Evolutionary conservation across 2,329 filamentous ascomycete genomes (phyloP).

Genomic region (Byssochlamys sp.): DNA sequence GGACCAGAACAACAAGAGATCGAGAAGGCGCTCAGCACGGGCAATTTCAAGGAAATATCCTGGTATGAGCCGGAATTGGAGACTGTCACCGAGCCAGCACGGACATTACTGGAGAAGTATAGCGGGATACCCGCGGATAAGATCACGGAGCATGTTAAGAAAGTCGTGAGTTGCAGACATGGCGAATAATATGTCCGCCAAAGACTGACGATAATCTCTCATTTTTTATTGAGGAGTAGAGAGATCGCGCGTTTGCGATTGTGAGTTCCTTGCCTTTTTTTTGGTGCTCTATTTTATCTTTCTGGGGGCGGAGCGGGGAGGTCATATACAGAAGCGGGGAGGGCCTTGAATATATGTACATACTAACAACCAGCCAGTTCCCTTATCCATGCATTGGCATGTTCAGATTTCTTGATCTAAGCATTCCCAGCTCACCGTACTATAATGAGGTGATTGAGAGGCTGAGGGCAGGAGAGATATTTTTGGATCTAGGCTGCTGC

Average conservation of each 20-base stretch:
- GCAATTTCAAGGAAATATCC: not conserved
- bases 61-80: not conserved
- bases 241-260: slow-evolving; percentile 4
- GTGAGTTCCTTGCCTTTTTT: not conserved
- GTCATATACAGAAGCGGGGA: not conserved
- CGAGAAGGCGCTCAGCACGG: not conserved
- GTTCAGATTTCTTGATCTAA: slow-evolving; percentile 4
- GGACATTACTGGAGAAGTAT: not conserved
- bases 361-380: not conserved
- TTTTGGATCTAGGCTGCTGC: slow-evolving; percentile 10
- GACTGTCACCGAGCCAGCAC: not conserved
- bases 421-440: slow-evolving; percentile 1
- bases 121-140: not conserved
- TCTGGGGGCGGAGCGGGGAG: not conserved
- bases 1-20: not conserved
- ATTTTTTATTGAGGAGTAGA: slow-evolving; percentile 8
- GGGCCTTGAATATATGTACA: not conserved
- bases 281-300: not conserved
- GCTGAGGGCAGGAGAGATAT: slow-evolving; percentile 6
- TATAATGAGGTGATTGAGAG: slow-evolving; percentile 7
- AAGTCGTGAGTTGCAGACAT: not conserved
- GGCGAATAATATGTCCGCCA: too few relatives aligned
- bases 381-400: slow-evolving; percentile 5
- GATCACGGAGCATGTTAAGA: not conserved
- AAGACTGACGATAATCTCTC: not conserved